Base-by-base conservation (phyloP, 345 rosid species). In the Passiflora organensis region DNA sequence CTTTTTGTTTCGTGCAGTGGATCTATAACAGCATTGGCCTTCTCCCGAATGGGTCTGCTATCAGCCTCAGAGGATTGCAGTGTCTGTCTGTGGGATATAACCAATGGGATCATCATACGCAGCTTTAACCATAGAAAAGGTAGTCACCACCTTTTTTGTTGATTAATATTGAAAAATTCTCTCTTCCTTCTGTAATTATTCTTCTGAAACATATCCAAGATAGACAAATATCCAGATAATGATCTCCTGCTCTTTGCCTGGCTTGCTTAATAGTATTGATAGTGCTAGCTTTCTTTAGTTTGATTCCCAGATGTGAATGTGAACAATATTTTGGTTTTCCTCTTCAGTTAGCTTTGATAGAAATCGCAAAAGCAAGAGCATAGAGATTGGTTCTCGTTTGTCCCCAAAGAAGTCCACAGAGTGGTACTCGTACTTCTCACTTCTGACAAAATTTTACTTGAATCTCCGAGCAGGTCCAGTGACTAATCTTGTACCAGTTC, bases 51-150 rank as follows among this genome's bases (percentile, higher is more conserved):
- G 14, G 72, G 69, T 58, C 51, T 80, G 56, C 44, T 80, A 72
- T 80, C 85, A 14, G 78, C 82, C 58, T 77, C 82, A 4, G 74
- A 74, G 51, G 85, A 80, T 43, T 43, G 67, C 63, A 77, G 71
- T 18, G 65, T 77, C 53, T 74, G 78, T 68, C 76, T 80, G 12
- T 80, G 85, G 85, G 76, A 80, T 67, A 53, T 70, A 11, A 8
- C 20, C 17, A 56, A 34, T 12, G 6, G 64, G 68, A 54, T 46
- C 48, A 53, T 71, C 15, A 24, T 72, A 10, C 67, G 66, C 51
- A 67, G 72, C 63, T 70, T 80, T 55, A 54, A 69, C 60, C 69
- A 70, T 45, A 48, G 41, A 18, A 80, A 80, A 59, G 82, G 85
- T 80, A 60, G 50, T 6, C 24, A 51, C 23, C n/a, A 46, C 12